phyloP scores from a whole-genome alignment of 2,329 filamentous ascomycete species.

The Mycosphaerella arachidis region DNA sequence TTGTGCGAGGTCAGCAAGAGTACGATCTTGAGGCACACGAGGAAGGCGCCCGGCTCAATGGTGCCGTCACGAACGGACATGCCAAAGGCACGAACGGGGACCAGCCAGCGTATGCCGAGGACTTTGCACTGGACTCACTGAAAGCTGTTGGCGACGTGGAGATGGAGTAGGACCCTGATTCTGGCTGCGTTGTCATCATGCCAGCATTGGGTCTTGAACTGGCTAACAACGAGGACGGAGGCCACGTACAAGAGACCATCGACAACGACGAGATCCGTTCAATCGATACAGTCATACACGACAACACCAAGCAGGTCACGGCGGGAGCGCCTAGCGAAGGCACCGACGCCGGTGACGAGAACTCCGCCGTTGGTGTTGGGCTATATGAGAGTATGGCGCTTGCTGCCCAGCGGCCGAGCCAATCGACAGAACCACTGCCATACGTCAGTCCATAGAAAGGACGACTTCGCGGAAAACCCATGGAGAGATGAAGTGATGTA shows the following conservation, averaged over 20 bases:
- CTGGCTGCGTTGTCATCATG: not conserved
- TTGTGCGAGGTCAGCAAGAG: not conserved
- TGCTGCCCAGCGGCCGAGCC: not conserved
- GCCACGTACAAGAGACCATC: not conserved
- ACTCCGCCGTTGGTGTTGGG: not conserved
- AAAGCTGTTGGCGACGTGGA: slow-evolving; percentile 2
- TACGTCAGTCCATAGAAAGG: not conserved
- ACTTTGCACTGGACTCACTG: not conserved
- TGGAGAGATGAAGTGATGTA: not conserved
- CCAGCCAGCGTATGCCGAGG: not conserved
- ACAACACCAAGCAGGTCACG: not conserved
- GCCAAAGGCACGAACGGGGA: not conserved
- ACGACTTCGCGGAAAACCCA: not conserved
- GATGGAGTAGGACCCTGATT: slow-evolving; percentile 1
- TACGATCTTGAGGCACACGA: not conserved
- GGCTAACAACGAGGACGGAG: not conserved
- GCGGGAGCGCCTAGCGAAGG: not conserved
- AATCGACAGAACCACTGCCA: not conserved
- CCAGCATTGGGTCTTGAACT: not conserved
- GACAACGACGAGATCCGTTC: not conserved
- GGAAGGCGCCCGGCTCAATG: not conserved
- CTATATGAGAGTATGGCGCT: not conserved
- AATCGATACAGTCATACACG: not conserved
- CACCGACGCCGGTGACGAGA: not conserved
- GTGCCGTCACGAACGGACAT: not conserved